phyloP scores from a whole-genome alignment of 495 filamentous ascomycete genomes.

The Schizothecium vesticola region DNA sequence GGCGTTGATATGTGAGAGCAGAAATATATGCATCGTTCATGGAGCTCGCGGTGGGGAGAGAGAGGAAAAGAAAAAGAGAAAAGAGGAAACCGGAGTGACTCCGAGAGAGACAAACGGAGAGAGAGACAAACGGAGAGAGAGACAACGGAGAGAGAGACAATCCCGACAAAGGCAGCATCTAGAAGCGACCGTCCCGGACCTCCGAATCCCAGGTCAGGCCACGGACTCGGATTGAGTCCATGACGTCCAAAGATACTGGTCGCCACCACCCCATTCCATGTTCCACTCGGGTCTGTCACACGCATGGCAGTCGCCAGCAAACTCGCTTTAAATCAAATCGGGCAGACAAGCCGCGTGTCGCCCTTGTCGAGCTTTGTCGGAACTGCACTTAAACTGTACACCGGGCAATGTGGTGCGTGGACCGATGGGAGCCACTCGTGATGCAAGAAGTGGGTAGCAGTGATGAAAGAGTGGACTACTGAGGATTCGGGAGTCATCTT shows the following conservation, averaged over 20 bases:
- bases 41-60: too few species aligned
- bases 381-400: not conserved
- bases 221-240: not conserved
- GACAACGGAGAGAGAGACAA: too few species aligned
- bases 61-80: too few species aligned
- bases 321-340: not conserved
- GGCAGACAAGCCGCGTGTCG: not conserved
- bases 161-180: slow-evolving; percentile 33
- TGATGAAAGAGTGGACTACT: not conserved
- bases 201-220: not conserved
- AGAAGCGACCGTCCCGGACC: slow-evolving; percentile 17
- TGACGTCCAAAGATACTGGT: not conserved
- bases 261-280: not conserved
- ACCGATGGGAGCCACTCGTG: not conserved
- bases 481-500: not conserved
- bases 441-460: not conserved
- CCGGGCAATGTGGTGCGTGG: not conserved
- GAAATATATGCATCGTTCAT: too few species aligned
- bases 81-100: too few species aligned
- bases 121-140: too few species aligned
- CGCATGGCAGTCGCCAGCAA: not conserved
- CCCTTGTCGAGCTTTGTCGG: not conserved
- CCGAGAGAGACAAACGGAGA: too few species aligned
- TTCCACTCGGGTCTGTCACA: not conserved
- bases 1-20: too few species aligned